Base-by-base conservation (phyloP, 768 basidiomycete genomes). In the Pleurotus ostreatus region DNA sequence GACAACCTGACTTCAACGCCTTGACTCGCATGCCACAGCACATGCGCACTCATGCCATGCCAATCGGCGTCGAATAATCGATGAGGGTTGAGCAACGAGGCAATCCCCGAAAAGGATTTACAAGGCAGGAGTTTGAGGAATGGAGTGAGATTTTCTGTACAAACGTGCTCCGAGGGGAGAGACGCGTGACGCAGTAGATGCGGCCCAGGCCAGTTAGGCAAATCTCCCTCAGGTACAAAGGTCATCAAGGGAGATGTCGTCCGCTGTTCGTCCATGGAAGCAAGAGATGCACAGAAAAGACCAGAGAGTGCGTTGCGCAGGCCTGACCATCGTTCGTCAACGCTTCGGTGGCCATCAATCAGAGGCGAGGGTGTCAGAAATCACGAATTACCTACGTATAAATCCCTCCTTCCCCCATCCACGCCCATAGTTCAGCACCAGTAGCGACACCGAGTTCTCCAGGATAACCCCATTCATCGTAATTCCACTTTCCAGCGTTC, bases 111-210 rank as follows among this genome's bases (percentile, higher is more conserved):
- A 16, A 79, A 74, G 4, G 90, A 85, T 65, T 97, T 92, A 76
- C 96, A 98, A 0, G 97, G 97, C 1, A 98, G 75, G 8, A 98
- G 83, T 66, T 96, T 94, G 57, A 98, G 78, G 72, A 98, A 97
- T 0, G 97, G 96, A 0, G 96, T 98, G 7, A 98, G 75, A 65
- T 98, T 98, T 67, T 98, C 97, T 4, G 96, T 98, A 66, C 96
- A 99, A n/a, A 98, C 89, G 62, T 86, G 78, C 66, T 95, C 92
- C 2, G 86, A 90, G 5, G 89, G 88, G 16, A 89, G 79, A 6
- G 83, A 82, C 1, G 89, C 91, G 62, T 94, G 87, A 57, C 86
- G 84, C 22, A 93, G 76, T 45, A 77, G 73, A 57, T 89, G 80
- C 12, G 75, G 71, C 8, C 67, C 60, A 25, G 74, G 69, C 70